A percentile compares a stretch with the other conserved stretches of the same genome.
Evolutionary conservation across 2,329 filamentous ascomycete genomes (phyloP).

Genomic region (Laburnicola sp.): DNA sequence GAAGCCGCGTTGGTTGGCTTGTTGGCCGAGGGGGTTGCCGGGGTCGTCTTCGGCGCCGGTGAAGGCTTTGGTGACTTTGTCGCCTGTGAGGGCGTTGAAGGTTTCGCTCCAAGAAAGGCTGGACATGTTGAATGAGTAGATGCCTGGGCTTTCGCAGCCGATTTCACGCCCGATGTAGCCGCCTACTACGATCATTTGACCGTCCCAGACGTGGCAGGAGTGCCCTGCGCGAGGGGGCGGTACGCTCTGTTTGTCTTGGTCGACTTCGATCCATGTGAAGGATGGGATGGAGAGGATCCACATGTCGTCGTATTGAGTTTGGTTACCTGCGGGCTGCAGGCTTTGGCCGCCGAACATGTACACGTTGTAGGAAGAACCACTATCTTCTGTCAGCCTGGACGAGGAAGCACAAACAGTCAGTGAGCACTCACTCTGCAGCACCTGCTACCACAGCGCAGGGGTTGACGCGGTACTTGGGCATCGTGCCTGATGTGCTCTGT

Average conservation of each 20-base stretch:
- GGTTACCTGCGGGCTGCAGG: conserved; percentile 62
- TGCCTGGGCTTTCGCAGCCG: conserved; percentile 67
- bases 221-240: conserved; percentile 70
- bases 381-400: conserved; percentile 20
- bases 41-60: conserved; percentile 31
- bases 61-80: conserved; percentile 50
- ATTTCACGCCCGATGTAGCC: conserved; percentile 66
- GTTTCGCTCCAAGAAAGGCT: conserved; percentile 68
- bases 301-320: conserved; percentile 69
- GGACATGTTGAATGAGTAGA: conserved; percentile 78
- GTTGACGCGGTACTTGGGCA: conserved; percentile 63
- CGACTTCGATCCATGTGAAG: conserved; percentile 76
- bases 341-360: conserved; percentile 81
- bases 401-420: not conserved
- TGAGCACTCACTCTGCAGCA: conserved; percentile 59
- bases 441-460: conserved; percentile 74
- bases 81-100: conserved; percentile 67
- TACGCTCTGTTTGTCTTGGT: conserved; percentile 49
- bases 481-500: conserved; percentile 65
- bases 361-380: conserved; percentile 73
- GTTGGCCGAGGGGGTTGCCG: conserved; percentile 55
- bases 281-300: conserved; percentile 80
- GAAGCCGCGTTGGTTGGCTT: conserved; percentile 54
- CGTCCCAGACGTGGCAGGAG: conserved; percentile 75
- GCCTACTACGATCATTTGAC: conserved; percentile 78